Conservation (phyloP, 257 asterid genomes). For the Coffea canephora region DNA sequence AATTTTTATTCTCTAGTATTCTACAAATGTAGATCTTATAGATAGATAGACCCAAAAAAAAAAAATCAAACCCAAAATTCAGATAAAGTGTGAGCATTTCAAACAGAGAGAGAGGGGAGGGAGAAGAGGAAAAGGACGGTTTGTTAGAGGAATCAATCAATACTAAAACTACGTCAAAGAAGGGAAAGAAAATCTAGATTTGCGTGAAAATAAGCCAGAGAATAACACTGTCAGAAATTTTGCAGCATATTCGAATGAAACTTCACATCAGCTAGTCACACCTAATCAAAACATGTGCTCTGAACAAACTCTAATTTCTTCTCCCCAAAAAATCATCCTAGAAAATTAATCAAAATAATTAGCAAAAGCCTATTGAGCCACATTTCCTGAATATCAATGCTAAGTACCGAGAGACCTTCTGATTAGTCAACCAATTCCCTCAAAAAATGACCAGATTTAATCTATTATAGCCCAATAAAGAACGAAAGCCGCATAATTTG, state of each 20-base stretch:
- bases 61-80: not conserved
- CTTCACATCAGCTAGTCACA: constrained; percentile 40
- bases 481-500: not conserved
- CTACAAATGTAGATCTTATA: not conserved
- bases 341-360: not conserved
- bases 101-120: not conserved
- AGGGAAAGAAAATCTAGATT: constrained; percentile 27
- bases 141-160: not conserved
- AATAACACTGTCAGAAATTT: constrained; percentile 20
- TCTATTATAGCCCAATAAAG: not conserved
- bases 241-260: constrained; percentile 32
- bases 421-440: not conserved
- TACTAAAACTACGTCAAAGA: constrained; percentile 12
- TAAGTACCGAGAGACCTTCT: not conserved
- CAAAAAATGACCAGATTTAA: not conserved
- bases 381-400: constrained; percentile 7
- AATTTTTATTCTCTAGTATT: not conserved
- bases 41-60: not conserved
- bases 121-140: not conserved
- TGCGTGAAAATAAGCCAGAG: constrained; percentile 26
- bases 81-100: not conserved
- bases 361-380: not conserved
- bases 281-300: not conserved
- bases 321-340: constrained; percentile 1
- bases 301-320: constrained; percentile 15